Evolutionary conservation across 2,329 filamentous ascomycete species (phyloP).

Genomic region (Penicillium sp.): DNA sequence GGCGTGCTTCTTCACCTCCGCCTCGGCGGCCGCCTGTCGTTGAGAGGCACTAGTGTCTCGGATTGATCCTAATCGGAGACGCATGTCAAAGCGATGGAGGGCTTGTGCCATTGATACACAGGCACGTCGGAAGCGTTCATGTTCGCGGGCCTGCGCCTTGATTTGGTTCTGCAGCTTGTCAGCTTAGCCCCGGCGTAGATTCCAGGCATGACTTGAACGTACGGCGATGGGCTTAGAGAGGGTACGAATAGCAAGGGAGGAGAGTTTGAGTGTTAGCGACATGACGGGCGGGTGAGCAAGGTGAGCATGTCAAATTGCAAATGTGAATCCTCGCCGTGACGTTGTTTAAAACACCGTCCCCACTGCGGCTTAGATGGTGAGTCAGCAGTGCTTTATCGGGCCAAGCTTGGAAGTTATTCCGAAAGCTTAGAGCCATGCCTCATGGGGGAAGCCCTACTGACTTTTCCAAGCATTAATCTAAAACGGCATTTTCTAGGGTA

Average conservation of each 20-base stretch:
- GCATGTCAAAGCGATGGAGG: slow-evolving; percentile 63
- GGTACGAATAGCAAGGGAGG: slow-evolving; percentile 59
- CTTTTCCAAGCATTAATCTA: no score
- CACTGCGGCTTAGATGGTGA: slow-evolving; percentile 3
- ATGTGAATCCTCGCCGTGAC: slow-evolving; percentile 3
- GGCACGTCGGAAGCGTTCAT: slow-evolving; percentile 59
- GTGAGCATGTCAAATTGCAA: slow-evolving; percentile 2
- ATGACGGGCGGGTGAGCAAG: slow-evolving; percentile 39
- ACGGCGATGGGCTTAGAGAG: slow-evolving; percentile 65
- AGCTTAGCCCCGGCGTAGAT: slow-evolving; percentile 14
- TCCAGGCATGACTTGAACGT: slow-evolving; percentile 17
- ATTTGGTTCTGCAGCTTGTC: slow-evolving; percentile 55
- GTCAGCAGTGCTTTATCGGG: slow-evolving; percentile 1
- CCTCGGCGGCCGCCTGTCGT: slow-evolving; percentile 47
- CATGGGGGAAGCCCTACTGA: no score
- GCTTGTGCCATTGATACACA: slow-evolving; percentile 60
- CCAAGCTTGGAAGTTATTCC: no score
- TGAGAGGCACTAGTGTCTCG: slow-evolving; percentile 54
- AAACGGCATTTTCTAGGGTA: no score
- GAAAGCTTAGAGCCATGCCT: no score
- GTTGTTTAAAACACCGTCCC: slow-evolving; percentile 5
- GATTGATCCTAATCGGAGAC: slow-evolving; percentile 59
- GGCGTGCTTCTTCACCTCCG: slow-evolving; percentile 51
- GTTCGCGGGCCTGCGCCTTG: slow-evolving; percentile 63
- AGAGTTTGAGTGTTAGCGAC: slow-evolving; percentile 63